Evolutionary conservation across 2,329 filamentous ascomycete species (phyloP).

Genomic region (Penicillium sp.): DNA sequence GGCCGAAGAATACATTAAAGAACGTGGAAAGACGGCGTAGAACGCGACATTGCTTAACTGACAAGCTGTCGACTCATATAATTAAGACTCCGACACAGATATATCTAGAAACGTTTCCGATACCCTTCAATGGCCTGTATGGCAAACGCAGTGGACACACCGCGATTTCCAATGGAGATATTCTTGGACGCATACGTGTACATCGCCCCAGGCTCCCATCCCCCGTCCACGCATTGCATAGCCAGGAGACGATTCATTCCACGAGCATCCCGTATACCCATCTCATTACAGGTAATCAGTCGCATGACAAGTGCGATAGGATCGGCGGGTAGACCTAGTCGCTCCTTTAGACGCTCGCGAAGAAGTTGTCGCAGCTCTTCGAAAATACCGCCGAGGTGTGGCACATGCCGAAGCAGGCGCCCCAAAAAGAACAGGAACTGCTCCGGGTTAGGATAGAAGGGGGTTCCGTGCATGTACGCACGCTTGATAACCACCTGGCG

Average conservation of each 20-base stretch:
- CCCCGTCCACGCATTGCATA: slow-evolving; percentile 31
- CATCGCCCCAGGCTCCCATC: slow-evolving; percentile 27
- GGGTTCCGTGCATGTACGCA: slow-evolving; percentile 29
- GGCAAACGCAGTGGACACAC: not conserved
- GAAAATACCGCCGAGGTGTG: slow-evolving; percentile 6
- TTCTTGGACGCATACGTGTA: slow-evolving; percentile 11
- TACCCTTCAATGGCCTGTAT: no score
- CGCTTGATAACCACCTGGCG: slow-evolving; percentile 19
- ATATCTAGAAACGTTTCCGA: no score
- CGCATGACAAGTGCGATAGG: slow-evolving; percentile 27
- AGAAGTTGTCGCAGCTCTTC: not conserved
- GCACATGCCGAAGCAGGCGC: slow-evolving; percentile 17
- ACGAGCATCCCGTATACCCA: slow-evolving; percentile 18
- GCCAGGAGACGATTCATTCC: slow-evolving; percentile 20
- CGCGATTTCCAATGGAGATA: not conserved
- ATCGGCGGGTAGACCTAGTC: slow-evolving; percentile 22
- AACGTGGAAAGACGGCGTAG: no score
- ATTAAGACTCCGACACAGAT: no score
- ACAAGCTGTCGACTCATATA: no score
- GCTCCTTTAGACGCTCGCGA: slow-evolving; percentile 20
- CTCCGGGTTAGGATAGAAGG: slow-evolving; percentile 30
- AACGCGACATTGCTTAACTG: no score
- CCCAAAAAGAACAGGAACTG: slow-evolving; percentile 30
- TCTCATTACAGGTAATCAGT: slow-evolving; percentile 24
- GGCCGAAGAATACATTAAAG: no score